Conservation (phyloP, 305 asterid genomes). For the Petunia hybrid region DNA sequence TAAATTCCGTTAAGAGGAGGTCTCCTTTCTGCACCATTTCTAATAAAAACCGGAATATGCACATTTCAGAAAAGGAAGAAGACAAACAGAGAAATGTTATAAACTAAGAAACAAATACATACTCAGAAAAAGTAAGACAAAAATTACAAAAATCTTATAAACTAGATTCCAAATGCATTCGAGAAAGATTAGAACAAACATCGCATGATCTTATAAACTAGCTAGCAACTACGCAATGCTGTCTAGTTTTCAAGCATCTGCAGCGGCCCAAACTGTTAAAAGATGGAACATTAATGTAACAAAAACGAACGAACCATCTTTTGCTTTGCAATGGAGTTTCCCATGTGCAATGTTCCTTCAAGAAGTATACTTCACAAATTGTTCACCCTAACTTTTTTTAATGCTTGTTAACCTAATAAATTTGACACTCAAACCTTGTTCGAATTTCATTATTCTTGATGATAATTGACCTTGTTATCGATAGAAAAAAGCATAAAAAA, state of each 20-base stretch:
- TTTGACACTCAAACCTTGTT: conserved; percentile 30
- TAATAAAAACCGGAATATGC: not conserved
- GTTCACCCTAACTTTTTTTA: conserved; percentile 37
- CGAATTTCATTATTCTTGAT: not conserved
- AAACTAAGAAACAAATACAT: not conserved
- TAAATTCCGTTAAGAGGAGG: not conserved
- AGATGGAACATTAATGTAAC: conserved; percentile 38
- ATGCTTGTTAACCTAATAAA: conserved; percentile 35
- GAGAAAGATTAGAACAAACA: not conserved
- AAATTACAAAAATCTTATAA: not conserved
- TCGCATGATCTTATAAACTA: conserved; percentile 18
- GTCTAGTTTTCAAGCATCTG: not conserved
- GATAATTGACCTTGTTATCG: not conserved
- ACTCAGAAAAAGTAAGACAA: not conserved
- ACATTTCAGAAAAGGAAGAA: not conserved
- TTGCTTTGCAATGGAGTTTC: conserved; percentile 36
- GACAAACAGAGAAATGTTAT: not conserved
- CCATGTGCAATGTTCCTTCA: conserved; percentile 35
- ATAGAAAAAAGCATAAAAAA: not conserved
- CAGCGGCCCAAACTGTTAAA: not conserved
- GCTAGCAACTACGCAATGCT: not conserved
- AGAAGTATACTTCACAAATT: conserved; percentile 12
- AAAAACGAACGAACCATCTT: conserved; percentile 35
- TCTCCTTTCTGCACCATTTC: not conserved
- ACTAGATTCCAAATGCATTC: conserved; percentile 8